Evolutionary conservation across 164 flowering plant species (phyloP), one percentile per base, ranked within the genome.

Genomic region (Nelumbo lutea): DNA sequence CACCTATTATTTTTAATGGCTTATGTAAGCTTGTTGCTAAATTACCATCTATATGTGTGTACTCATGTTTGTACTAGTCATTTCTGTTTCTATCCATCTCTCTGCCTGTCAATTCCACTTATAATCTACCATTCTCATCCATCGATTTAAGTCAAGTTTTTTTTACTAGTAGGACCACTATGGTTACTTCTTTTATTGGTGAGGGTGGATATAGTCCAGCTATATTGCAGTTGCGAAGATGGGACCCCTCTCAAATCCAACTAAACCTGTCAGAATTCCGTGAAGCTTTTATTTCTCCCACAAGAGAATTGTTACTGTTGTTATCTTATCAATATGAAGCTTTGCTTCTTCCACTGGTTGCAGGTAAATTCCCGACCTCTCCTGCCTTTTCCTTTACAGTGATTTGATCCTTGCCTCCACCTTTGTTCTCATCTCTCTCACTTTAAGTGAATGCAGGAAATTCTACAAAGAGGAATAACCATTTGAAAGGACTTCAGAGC

Each of bases 201-300:
- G 81, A 82, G 72, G 38, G 27, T 61, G 68, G 61, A 15, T 75
- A 74, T 61, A 83, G 79, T 67, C 92, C 86, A 62, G 85, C 86
- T 8, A 60, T 96, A 42, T 75, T 95, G 79, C 95, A 85, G 81
- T 68, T 93, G 82, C 86, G 77, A 45, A 92, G 79, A 65, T 96
- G 97, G 99, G 76, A 60, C 42, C 79, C 87, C 50, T 81, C 87
- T 40, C 79, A 76, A 41, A 48, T 77, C 50, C 82, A 82, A 50
- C 68, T 84, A n/a, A 77, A 90, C 65, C 78, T 87, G 3, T 81
- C 91, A 27, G 85, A 88, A 63, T 93, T 79, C 69, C 81, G 80
- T 43, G 93, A 91, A 73, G 93, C 89, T 69, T 91, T 84, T 77
- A 81, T 96, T 5, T 96, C 99, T 68, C 99, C 99, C 2, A 83